Percentiles rank a stretch among this genome's conserved stretches.
These are phyloP conservation scores for Blastocystis sp. DNA, from an alignment of 352 stramenopile genomes.

Conservation along the genomic window DNA sequence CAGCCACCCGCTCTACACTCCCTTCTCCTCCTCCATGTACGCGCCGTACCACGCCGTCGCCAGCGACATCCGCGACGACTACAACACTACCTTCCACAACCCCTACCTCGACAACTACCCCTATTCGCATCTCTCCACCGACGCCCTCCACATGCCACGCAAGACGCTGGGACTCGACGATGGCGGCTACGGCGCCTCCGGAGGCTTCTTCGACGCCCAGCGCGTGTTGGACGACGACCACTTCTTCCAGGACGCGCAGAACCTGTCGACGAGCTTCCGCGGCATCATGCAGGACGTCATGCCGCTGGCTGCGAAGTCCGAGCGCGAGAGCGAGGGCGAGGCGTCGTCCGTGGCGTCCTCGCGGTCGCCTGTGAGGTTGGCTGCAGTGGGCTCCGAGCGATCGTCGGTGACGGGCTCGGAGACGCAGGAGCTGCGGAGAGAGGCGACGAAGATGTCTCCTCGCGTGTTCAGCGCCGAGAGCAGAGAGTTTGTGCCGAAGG, in stretches of 20 bases:
- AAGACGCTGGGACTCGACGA: neutral
- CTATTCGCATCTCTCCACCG: neutral
- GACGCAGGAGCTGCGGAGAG: neutral
- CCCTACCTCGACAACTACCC: conserved; percentile 17
- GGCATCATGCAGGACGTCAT: neutral
- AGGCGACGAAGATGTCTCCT: neutral
- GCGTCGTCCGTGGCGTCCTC: neutral
- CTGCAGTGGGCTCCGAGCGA: neutral
- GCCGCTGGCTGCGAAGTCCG: neutral
- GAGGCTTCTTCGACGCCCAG: neutral
- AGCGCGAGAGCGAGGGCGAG: no score
- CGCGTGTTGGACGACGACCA: conserved; percentile 16
- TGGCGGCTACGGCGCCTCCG: neutral
- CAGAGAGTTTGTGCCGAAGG: neutral
- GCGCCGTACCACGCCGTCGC: neutral
- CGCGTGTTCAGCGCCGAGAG: neutral
- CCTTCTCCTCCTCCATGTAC: neutral
- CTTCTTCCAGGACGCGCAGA: neutral
- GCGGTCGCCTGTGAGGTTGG: no score
- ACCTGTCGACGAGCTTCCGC: no score
- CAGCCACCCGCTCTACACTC: conserved; percentile 23
- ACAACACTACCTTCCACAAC: conserved; percentile 44
- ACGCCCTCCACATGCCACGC: no score
- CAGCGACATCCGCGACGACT: neutral
- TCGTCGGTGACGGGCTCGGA: neutral